phyloP scores from a whole-genome alignment of 169 alveolate genomes.

The Plasmodium vivax region DNA sequence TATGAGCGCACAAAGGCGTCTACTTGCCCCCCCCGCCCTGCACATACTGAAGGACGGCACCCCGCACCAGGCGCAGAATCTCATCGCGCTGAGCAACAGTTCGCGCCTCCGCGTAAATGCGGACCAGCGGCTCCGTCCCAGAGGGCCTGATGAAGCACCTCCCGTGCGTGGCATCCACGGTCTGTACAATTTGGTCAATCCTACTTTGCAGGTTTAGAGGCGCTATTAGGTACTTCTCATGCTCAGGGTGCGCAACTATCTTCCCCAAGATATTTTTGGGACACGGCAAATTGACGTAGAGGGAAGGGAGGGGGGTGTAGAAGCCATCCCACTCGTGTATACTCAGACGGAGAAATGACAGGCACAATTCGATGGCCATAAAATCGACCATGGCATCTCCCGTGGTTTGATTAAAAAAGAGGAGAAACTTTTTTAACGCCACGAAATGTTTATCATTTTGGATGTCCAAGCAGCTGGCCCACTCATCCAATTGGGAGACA shows the following conservation, averaged over 20 bases:
- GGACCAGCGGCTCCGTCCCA: constrained; percentile 80
- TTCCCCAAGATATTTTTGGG: constrained; percentile 16
- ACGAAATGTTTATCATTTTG: constrained; percentile 12
- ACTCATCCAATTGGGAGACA: constrained; percentile 21
- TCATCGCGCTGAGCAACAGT: constrained; percentile 78
- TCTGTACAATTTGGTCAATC: constrained; percentile 40
- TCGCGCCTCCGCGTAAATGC: constrained; percentile 86
- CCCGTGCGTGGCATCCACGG: constrained; percentile 34
- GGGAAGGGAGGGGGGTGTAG: constrained; percentile 78
- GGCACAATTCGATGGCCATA: constrained; percentile 76
- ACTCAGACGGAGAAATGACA: constrained; percentile 41
- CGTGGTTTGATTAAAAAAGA: constrained; percentile 59
- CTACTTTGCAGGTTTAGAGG: constrained; percentile 67
- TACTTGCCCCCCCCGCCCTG: background rate
- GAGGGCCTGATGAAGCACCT: constrained; percentile 84
- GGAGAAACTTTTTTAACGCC: constrained; percentile 56
- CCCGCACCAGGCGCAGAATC: constrained; percentile 64
- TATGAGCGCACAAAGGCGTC: background rate
- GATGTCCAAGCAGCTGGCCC: constrained; percentile 16
- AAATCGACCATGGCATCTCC: constrained; percentile 81
- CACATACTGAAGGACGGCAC: constrained; percentile 7
- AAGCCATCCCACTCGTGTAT: constrained; percentile 70
- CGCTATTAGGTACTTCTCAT: constrained; percentile 76
- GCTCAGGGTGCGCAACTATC: constrained; percentile 68
- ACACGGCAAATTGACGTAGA: constrained; percentile 58